Percentiles rank a stretch among this genome's conserved stretches.
Conservation (phyloP, 1,284 basidiomycete genomes). For the Lentinus polychrous region DNA sequence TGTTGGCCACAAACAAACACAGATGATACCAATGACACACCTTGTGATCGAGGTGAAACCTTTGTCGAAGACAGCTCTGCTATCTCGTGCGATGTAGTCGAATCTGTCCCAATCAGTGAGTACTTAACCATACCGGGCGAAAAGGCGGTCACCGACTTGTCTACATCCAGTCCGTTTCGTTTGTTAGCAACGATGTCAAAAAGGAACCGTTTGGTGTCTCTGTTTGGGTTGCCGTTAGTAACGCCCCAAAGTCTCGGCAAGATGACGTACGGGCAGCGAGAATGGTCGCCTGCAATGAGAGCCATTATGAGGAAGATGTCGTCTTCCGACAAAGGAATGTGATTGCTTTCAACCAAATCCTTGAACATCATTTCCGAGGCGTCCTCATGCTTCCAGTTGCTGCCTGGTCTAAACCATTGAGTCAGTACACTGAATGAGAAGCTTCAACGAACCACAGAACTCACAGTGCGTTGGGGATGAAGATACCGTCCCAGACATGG, state of each 20-base stretch:
- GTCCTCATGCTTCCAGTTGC: conserved; percentile 60
- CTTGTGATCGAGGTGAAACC: conserved; percentile 46
- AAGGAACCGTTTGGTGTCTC: conserved; percentile 38
- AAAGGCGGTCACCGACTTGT: conserved; percentile 46
- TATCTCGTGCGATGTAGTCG: conserved; percentile 73
- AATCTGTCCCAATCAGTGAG: conserved; percentile 36
- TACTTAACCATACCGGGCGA: neutral
- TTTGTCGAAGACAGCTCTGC: conserved; percentile 60
- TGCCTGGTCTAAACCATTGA: conserved; percentile 27
- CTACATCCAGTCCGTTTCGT: conserved; percentile 74
- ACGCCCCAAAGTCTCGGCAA: too few species aligned
- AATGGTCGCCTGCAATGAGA: too few species aligned
- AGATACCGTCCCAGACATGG: conserved; percentile 64
- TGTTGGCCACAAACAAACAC: neutral
- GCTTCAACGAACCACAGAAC: conserved; percentile 15
- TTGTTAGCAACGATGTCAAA: conserved; percentile 76
- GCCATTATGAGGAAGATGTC: conserved; percentile 21
- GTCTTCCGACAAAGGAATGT: conserved; percentile 30
- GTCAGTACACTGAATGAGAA: neutral
- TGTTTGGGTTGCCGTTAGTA: neutral
- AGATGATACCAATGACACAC: conserved; percentile 22
- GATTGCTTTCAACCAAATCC: conserved; percentile 45
- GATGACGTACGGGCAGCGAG: neutral
- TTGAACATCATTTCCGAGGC: conserved; percentile 73
- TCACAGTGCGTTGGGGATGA: conserved; percentile 54